A percentile compares a stretch with the other conserved stretches of the same genome.
Evolutionary conservation across 1,284 basidiomycete genomes (phyloP).

Genomic region (Lentinula novae-zelandiae): DNA sequence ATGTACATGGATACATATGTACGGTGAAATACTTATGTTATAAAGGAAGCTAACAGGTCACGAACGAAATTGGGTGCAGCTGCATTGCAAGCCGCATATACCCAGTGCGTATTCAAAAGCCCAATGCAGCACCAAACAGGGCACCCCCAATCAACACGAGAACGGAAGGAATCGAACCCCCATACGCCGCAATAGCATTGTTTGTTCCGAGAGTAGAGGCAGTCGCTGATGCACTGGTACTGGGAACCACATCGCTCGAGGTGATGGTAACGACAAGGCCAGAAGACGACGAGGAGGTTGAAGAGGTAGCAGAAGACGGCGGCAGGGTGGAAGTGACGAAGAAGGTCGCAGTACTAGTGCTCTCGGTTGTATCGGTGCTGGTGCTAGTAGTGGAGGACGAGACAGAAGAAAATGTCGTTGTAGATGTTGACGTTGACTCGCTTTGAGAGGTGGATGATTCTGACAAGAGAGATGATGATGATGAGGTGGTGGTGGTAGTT

Average conservation of each 20-base stretch:
- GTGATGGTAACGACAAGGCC: neutral
- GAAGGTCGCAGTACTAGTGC: neutral
- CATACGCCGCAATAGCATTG: neutral
- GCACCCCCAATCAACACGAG: neutral
- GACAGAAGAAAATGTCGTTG: neutral
- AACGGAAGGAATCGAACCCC: neutral
- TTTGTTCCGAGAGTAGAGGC: neutral
- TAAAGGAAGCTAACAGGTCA: too few relatives aligned
- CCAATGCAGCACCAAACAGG: neutral
- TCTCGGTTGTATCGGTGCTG: neutral
- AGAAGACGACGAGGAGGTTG: neutral
- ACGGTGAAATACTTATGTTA: too few relatives aligned
- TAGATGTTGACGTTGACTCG: neutral
- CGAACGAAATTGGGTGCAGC: too few relatives aligned
- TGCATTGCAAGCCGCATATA: too few relatives aligned
- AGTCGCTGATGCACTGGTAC: neutral
- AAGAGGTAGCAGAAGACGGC: neutral
- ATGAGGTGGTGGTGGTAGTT: neutral
- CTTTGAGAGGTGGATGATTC: neutral
- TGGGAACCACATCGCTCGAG: neutral
- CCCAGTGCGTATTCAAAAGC: neutral
- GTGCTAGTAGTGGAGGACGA: neutral
- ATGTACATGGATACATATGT: too few relatives aligned
- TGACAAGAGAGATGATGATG: neutral
- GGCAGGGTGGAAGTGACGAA: neutral